Conservation (phyloP, 352 stramenopile species). For the Phytophthora pini region DNA sequence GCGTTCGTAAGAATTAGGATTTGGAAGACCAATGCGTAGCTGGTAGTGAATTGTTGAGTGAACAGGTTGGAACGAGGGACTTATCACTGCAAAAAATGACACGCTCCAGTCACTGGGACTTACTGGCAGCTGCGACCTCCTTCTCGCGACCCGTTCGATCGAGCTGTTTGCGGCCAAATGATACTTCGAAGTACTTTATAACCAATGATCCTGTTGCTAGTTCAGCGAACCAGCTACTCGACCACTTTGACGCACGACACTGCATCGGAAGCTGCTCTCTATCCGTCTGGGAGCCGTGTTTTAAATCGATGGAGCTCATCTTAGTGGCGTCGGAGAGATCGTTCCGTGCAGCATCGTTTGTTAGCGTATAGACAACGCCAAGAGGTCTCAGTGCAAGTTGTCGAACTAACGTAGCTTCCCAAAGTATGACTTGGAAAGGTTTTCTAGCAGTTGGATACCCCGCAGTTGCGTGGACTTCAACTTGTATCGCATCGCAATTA, state of each 20-base stretch:
- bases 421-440: too few species aligned
- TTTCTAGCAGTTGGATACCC: background rate
- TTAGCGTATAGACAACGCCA: too few species aligned
- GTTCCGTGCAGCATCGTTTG: background rate
- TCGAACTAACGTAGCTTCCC: too few species aligned
- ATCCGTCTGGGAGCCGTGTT: slow-evolving; percentile 6
- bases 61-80: background rate
- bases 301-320: background rate
- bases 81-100: slow-evolving; percentile 13
- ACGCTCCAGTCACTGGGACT: slow-evolving; percentile 18
- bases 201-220: slow-evolving; percentile 3
- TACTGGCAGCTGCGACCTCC: slow-evolving; percentile 17
- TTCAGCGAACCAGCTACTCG: slow-evolving; percentile 21
- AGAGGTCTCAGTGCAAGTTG: too few species aligned
- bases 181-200: too few species aligned
- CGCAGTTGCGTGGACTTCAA: slow-evolving; percentile 1
- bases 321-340: background rate
- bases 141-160: background rate
- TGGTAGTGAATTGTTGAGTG: slow-evolving; percentile 25
- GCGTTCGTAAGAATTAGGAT: background rate
- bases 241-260: slow-evolving; percentile 13
- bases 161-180: slow-evolving; percentile 3
- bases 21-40: background rate
- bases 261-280: slow-evolving; percentile 5
- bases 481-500: background rate